Evolutionary conservation across 1,284 basidiomycete species (phyloP), one percentile per base, ranked within the genome.

Genomic region (Apiotrichum laibachii): DNA sequence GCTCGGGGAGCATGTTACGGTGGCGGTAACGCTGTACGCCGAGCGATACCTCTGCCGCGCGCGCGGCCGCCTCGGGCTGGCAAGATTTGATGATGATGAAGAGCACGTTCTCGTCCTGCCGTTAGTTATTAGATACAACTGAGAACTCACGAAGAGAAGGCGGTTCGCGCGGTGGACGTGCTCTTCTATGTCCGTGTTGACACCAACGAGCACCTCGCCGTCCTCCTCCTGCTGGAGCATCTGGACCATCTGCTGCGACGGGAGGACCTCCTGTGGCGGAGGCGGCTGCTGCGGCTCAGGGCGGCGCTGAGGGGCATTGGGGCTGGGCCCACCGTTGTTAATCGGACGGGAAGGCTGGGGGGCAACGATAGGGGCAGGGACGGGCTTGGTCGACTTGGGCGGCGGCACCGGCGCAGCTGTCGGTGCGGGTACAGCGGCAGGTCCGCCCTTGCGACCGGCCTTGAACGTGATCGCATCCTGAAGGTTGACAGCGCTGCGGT

Each of bases 191-290:
- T 71, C 64, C 5, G 70, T 71, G 43, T 65, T 52, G 26, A 63
- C 55, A 11, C 70, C 68, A 5, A 79, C 73, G 4, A 74, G 51
- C 34, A 79, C 71, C 61, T 79, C 77, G 62, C 77, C 77, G 5
- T 70, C 68, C 46, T 77, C 69, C 55, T 75, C 71, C 67, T 73
- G 35, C 49, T 50, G 49, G 19, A 50, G 37, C 49, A 34, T 39
- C 46, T 39, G 35, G 34, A 50, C 7, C n/a, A 50, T 34, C 19
- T 39, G 35, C 35, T 21, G 47, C 47, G 47, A n/a, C 16, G 34
- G 47, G 16, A 18, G 35, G 10, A 35, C 21, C 22, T 39, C 37
- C 37, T 48, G 37, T 5, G 35, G 35, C 8, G 40, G 19, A 21
- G 51, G 51, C 1, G 50, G 50, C 4, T 31, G 26, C 26, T 31